Percentiles rank a stretch among this genome's conserved stretches.
Conservation (phyloP, 257 asterid species). For the Solanum sejunctum region DNA sequence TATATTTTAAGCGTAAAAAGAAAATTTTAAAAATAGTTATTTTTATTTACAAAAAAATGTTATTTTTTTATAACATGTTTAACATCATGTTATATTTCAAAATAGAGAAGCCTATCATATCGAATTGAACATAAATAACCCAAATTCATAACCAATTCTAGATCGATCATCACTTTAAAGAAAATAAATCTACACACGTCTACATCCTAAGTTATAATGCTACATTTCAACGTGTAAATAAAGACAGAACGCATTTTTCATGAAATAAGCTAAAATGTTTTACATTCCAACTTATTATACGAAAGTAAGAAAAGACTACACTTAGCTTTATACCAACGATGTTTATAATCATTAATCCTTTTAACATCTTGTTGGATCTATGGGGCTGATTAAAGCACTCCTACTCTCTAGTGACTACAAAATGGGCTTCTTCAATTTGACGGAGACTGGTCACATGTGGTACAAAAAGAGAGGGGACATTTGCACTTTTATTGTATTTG, state of each 20-base stretch:
- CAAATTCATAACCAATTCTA: background rate
- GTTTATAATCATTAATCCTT: background rate
- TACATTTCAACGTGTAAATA: background rate
- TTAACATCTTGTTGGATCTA: background rate
- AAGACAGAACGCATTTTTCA: background rate
- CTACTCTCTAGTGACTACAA: background rate
- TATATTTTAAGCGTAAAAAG: too few species aligned
- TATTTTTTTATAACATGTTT: too few species aligned
- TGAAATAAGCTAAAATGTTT: background rate
- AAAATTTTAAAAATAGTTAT: too few species aligned
- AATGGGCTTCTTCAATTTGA: background rate
- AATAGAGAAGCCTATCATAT: background rate
- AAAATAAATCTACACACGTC: too few species aligned
- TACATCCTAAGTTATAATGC: background rate
- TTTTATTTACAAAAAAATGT: too few species aligned
- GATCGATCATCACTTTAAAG: background rate
- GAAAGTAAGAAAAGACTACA: background rate
- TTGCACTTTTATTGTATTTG: background rate
- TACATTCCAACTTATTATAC: background rate
- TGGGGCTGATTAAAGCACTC: background rate
- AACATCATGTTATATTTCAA: background rate
- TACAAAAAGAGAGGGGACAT: background rate
- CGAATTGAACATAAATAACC: background rate
- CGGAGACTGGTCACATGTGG: background rate
- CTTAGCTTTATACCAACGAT: background rate